phyloP scores from a whole-genome alignment of 495 filamentous ascomycete genomes.

The Xylaria castorea region DNA sequence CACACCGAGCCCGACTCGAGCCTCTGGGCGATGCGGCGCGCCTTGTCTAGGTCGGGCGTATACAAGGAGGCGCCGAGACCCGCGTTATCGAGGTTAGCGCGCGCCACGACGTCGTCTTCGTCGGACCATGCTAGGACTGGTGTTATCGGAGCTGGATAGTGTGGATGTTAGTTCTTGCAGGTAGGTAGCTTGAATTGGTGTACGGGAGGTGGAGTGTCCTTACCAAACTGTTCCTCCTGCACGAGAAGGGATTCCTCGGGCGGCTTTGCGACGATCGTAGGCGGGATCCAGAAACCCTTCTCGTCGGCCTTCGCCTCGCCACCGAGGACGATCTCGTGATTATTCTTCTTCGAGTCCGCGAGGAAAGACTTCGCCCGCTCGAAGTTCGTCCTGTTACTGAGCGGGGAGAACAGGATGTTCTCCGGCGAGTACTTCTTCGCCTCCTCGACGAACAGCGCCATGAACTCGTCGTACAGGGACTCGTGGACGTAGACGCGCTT shows the following conservation, averaged over 20 bases:
- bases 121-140: constrained; percentile 62
- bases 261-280: constrained; percentile 58
- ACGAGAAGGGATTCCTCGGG: constrained; percentile 52
- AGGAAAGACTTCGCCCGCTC: constrained; percentile 58
- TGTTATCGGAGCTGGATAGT: constrained; percentile 56
- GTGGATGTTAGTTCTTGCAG: constrained; percentile 10
- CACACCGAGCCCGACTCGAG: constrained; percentile 64
- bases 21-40: constrained; percentile 55
- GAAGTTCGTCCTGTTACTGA: constrained; percentile 68
- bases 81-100: constrained; percentile 62
- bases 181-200: not conserved
- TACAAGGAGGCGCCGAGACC: constrained; percentile 67
- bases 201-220: constrained; percentile 14
- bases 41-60: constrained; percentile 57
- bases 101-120: constrained; percentile 64
- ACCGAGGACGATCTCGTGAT: constrained; percentile 51
- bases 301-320: constrained; percentile 38
- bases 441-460: constrained; percentile 60
- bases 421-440: constrained; percentile 59
- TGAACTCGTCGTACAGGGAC: constrained; percentile 68
- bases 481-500: constrained; percentile 77
- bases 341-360: constrained; percentile 51
- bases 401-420: constrained; percentile 55
- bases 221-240: constrained; percentile 59
- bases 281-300: constrained; percentile 56